Base-by-base conservation (phyloP, 371 early-diverging fungal species). In the Lichtheimia corymbifera region DNA sequence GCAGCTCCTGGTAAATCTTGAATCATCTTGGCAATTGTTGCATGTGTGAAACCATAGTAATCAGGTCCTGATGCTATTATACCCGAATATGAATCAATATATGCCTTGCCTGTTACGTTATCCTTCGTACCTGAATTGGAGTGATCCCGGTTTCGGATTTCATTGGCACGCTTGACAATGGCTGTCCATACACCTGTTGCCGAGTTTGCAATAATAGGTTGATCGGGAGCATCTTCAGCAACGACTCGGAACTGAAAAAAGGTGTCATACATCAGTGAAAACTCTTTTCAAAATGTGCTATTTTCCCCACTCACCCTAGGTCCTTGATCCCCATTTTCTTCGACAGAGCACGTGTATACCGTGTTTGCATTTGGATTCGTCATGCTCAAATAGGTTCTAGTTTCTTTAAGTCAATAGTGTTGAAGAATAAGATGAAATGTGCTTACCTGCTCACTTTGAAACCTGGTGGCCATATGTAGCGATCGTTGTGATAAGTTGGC, bases 381-480 rank as follows among this genome's bases (percentile, higher is more conserved):
- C 82, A 90, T 91, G 67, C 92, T 92, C 50, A 84, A 77, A 63
- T 87, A 94, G 3, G 79, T 66, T 63, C 94, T 78, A 43, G 2
- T 5, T 54, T 5, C n/a, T n/a, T n/a, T n/a, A n/a, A n/a, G 24
- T 12, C 9, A 35, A 27, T 44, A 20, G 2, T 24, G 11, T 22
- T 50, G 9, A 0, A 35, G 35, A 11, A 35, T 35, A 35, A 9
- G 11, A 9, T 9, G 35, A 9, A 22, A 18, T 18, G n/a, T 52
- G 13, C 41, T 44, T 72, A 77, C 77, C 82, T 70, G 72, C 76
- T 78, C 9, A 84, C 77, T 55, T 70, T 85, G 71, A 89, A 96
- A 5, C 97, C 97, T 20, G 92, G 87, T 15, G 97, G 93, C 86
- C 88, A 96, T 35, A 96, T 93, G 62, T 96, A 95, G 4, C 94